A percentile compares a stretch with the other conserved stretches of the same genome.
phyloP scores from a whole-genome alignment of 1,139 yeast genomes.

The Yamadazyma buinensis region DNA sequence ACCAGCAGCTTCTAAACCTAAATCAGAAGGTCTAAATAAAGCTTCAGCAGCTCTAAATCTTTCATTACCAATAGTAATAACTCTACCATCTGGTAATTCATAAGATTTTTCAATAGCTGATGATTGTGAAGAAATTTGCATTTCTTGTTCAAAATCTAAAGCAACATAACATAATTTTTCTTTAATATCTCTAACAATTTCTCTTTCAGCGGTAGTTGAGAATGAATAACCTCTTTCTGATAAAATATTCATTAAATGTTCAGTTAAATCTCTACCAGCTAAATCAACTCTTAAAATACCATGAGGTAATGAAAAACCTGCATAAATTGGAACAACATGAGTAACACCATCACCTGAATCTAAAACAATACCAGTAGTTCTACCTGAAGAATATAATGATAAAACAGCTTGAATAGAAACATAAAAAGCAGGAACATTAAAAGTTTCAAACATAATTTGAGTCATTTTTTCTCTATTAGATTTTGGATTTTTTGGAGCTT shows the following conservation, averaged over 20 bases:
- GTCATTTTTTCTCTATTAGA: slow-evolving; percentile 99
- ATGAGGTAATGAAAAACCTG: slow-evolving; percentile 99
- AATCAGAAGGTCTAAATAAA: slow-evolving; percentile 96
- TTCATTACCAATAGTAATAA: slow-evolving; percentile 98
- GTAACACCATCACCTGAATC: slow-evolving; percentile 99
- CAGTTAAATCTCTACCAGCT: slow-evolving; percentile 99
- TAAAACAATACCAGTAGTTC: slow-evolving; percentile 99
- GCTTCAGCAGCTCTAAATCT: slow-evolving; percentile 99
- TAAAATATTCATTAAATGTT: slow-evolving; percentile 96
- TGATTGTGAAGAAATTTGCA: slow-evolving; percentile 98
- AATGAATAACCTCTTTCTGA: slow-evolving; percentile 98
- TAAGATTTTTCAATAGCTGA: slow-evolving; percentile 97
- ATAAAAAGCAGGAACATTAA: slow-evolving; percentile 99
- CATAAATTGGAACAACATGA: slow-evolving; percentile 99
- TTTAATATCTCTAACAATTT: slow-evolving; percentile 98
- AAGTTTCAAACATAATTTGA: slow-evolving; percentile 97
- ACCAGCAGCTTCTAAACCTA: slow-evolving; percentile 99
- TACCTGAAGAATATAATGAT: slow-evolving; percentile 97
- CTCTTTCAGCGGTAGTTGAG: slow-evolving; percentile 99
- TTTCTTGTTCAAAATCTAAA: slow-evolving; percentile 93
- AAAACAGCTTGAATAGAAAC: slow-evolving; percentile 98
- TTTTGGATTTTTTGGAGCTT: slow-evolving; percentile 99
- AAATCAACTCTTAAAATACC: slow-evolving; percentile 98
- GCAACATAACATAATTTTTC: slow-evolving; percentile 99
- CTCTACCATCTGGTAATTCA: slow-evolving; percentile 99